Percentiles rank a stretch among this genome's conserved stretches.
These are phyloP conservation scores for Boehmeria nivea DNA, from an alignment of 306 rosid species.

Conservation along the genomic window DNA sequence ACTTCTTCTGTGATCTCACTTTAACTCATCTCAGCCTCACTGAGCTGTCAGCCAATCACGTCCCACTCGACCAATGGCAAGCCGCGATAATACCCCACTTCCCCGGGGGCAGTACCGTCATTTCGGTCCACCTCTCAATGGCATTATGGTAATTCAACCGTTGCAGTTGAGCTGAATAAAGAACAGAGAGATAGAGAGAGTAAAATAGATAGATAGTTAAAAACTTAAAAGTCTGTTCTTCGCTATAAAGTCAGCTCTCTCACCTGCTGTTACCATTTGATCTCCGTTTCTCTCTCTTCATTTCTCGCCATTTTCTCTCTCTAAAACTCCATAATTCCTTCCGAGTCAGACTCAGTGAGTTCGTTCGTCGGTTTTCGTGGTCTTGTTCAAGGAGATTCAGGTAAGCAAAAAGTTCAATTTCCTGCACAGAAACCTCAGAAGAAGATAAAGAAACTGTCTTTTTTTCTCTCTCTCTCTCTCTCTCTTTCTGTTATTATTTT, in stretches of 20 bases:
- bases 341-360: neutral
- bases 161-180: no score
- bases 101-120: neutral
- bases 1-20: no score
- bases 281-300: neutral
- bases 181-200: no score
- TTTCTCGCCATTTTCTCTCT: neutral
- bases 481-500: neutral
- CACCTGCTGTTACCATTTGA: neutral
- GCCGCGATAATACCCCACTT: neutral
- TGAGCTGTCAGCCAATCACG: conserved; percentile 12
- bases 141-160: no score
- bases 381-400: neutral
- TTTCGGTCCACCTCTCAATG: no score
- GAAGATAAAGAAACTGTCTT: no score
- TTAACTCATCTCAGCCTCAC: neutral
- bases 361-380: neutral
- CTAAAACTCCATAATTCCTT: neutral
- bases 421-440: neutral
- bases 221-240: neutral
- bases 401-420: neutral
- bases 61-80: no score
- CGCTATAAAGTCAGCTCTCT: neutral
- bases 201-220: neutral
- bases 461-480: no score